A percentile compares a stretch with the other conserved stretches of the same genome.
phyloP scores from a whole-genome alignment of 139 green algal genomes.

The Trebouxia sp. region DNA sequence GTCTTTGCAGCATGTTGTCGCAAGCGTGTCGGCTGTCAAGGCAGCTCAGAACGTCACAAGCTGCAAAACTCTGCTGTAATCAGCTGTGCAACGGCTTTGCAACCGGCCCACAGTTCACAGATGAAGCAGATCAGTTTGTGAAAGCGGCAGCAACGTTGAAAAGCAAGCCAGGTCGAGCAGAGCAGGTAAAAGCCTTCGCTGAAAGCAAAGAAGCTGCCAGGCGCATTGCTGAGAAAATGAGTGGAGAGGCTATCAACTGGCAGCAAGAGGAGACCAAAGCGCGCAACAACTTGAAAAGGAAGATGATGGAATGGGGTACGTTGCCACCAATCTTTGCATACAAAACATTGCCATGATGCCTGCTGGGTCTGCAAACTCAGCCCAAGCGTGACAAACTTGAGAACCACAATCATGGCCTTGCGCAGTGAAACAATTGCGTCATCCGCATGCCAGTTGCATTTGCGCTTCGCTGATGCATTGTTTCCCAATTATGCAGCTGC shows the following conservation, averaged over 20 bases:
- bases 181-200: slow-evolving; percentile 14
- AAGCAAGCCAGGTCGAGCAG: slow-evolving; percentile 6
- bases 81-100: background rate
- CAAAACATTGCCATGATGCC: too few relatives aligned
- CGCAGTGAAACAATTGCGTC: too few relatives aligned
- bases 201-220: slow-evolving; percentile 20
- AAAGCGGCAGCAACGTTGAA: slow-evolving; percentile 10
- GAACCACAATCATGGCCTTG: too few relatives aligned
- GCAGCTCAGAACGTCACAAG: background rate
- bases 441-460: too few relatives aligned
- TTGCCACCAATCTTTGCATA: too few relatives aligned
- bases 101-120: background rate
- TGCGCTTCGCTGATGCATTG: too few relatives aligned
- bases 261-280: slow-evolving; percentile 4
- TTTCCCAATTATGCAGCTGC: too few relatives aligned
- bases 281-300: slow-evolving; percentile 26
- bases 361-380: too few relatives aligned
- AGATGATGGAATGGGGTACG: slow-evolving; percentile 21
- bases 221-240: slow-evolving; percentile 27
- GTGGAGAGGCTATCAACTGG: slow-evolving; percentile 15
- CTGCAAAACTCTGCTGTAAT: background rate
- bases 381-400: too few relatives aligned
- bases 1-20: background rate
- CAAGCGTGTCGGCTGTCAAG: background rate
- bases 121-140: background rate